These are phyloP conservation scores for Butyriboletus loyo DNA, from an alignment of 768 basidiomycete species.

Conservation along the genomic window DNA sequence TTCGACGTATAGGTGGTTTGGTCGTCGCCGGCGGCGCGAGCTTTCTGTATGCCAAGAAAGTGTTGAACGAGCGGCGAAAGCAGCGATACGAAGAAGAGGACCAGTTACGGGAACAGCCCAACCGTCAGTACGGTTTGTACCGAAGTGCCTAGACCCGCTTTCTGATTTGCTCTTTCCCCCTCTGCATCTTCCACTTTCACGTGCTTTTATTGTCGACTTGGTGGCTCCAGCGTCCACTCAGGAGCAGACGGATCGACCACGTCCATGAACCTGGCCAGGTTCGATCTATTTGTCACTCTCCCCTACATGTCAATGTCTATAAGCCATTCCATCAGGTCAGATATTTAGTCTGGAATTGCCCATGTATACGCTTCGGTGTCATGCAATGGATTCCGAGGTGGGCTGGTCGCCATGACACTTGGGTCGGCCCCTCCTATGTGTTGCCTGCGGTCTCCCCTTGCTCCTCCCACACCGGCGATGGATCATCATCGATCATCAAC, in stretches of 20 bases:
- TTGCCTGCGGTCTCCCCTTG: neutral
- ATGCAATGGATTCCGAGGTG: neutral
- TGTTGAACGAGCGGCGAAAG: constrained; percentile 26
- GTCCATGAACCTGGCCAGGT: constrained; percentile 3
- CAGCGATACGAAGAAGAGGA: constrained; percentile 19
- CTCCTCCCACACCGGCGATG: neutral
- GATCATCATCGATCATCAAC: neutral
- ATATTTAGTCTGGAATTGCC: neutral
- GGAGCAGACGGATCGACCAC: constrained; percentile 5
- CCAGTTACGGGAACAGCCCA: constrained; percentile 10
- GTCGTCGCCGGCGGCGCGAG: constrained; percentile 28
- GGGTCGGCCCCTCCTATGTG: neutral
- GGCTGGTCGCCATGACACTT: constrained; percentile 2
- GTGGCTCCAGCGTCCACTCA: constrained; percentile 1
- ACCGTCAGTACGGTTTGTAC: neutral
- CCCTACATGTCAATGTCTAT: neutral
- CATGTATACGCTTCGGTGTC: neutral
- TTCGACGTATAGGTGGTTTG: constrained; percentile 26
- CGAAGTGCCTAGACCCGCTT: neutral
- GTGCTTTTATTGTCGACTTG: neutral
- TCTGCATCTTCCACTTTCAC: neutral
- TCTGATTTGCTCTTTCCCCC: constrained; percentile 9
- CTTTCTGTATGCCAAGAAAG: constrained; percentile 31
- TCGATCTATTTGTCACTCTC: neutral
- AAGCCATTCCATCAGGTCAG: neutral